Conservation (phyloP, 2,329 filamentous ascomycete species). For the Epicoccum sorghinum region DNA sequence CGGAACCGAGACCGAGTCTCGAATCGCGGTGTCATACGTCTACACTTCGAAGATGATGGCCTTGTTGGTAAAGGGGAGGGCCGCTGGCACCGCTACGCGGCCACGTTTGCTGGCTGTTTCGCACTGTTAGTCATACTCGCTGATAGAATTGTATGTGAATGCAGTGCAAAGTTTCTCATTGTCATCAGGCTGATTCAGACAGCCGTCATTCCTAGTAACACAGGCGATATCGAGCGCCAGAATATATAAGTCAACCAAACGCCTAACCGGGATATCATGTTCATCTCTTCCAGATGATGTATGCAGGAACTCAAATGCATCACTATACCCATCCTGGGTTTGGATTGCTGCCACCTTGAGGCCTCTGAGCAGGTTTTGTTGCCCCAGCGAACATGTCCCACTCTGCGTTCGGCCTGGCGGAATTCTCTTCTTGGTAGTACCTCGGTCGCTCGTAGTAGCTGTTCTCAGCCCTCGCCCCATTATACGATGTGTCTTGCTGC, state of each 20-base stretch:
- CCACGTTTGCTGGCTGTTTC: too few species aligned
- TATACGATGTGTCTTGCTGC: slow-evolving; percentile 28
- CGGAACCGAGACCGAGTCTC: too few species aligned
- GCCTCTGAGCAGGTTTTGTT: slow-evolving; percentile 14
- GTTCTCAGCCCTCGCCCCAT: slow-evolving; percentile 4
- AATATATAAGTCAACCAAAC: slow-evolving; percentile 1
- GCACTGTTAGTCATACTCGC: too few species aligned
- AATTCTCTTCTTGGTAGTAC: slow-evolving; percentile 8
- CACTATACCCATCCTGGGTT: slow-evolving; percentile 8
- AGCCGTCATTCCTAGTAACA: not conserved
- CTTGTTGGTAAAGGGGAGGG: too few species aligned
- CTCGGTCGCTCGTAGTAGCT: slow-evolving; percentile 15
- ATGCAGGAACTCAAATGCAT: slow-evolving; percentile 3
- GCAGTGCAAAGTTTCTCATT: not conserved
- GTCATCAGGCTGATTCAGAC: not conserved
- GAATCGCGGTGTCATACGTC: too few species aligned
- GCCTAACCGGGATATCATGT: slow-evolving; percentile 16
- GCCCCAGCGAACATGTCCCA: slow-evolving; percentile 36
- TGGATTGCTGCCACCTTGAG: slow-evolving; percentile 8
- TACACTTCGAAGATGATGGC: too few species aligned
- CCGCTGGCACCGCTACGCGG: too few species aligned
- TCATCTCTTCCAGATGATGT: slow-evolving; percentile 5
- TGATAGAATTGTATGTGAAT: too few species aligned
- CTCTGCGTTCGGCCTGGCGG: slow-evolving; percentile 16
- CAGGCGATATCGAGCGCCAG: not conserved